phyloP scores from a whole-genome alignment of 179 eudicot genomes.

The Pouteria campechiana region DNA sequence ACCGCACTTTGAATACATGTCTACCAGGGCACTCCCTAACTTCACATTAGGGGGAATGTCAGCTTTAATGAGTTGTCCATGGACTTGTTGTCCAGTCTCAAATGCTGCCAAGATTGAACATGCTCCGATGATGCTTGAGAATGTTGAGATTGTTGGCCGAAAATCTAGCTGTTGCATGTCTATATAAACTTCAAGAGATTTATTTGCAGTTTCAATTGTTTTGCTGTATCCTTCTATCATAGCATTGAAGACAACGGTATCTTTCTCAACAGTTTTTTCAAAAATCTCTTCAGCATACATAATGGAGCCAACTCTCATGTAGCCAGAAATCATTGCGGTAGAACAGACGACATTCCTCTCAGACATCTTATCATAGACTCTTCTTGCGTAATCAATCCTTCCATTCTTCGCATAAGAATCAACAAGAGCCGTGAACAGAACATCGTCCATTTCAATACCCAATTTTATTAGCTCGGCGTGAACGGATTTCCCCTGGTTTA shows the following conservation, averaged over 20 bases:
- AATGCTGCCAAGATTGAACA: constrained; percentile 51
- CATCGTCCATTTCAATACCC: constrained; percentile 33
- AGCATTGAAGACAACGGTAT: constrained; percentile 83
- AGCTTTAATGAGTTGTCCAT: constrained; percentile 50
- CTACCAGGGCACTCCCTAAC: constrained; percentile 81
- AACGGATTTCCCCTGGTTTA: constrained; percentile 40
- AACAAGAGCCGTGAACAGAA: constrained; percentile 53
- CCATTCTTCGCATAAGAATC: constrained; percentile 71
- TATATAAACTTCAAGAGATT: constrained; percentile 42
- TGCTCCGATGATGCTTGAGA: constrained; percentile 77
- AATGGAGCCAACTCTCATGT: constrained; percentile 42
- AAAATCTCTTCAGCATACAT: constrained; percentile 67
- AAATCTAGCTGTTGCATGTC: constrained; percentile 53
- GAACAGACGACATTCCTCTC: constrained; percentile 66
- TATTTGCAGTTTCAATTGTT: constrained; percentile 47
- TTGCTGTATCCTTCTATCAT: constrained; percentile 95
- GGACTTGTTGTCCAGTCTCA: constrained; percentile 70
- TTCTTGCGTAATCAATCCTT: constrained; percentile 60
- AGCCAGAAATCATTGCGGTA: constrained; percentile 76
- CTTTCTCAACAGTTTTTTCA: constrained; percentile 37
- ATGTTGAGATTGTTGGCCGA: constrained; percentile 68
- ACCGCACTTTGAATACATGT: constrained; percentile 90
- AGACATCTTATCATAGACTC: constrained; percentile 52
- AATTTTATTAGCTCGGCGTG: constrained; percentile 58
- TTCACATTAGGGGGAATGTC: constrained; percentile 33